Conservation (phyloP, 2,329 filamentous ascomycete species). For the Talaromyces sp. region DNA sequence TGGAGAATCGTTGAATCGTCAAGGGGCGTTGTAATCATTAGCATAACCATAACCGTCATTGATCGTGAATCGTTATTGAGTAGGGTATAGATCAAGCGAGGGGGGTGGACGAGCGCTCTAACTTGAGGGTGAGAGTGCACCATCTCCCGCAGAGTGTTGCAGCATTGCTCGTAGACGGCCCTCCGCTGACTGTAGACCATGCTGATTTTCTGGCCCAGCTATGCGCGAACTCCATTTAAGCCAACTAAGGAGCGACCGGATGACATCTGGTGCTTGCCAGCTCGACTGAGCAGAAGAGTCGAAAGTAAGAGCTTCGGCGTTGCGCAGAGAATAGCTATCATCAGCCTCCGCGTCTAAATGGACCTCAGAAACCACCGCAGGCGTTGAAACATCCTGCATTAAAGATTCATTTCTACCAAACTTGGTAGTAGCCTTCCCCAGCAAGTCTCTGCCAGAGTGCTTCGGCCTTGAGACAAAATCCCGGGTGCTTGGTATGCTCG, state of each 20-base stretch:
- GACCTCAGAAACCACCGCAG: constrained; percentile 44
- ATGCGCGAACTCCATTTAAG: constrained; percentile 30
- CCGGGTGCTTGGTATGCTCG: constrained; percentile 22
- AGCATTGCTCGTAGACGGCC: constrained; percentile 40
- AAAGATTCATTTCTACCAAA: constrained; percentile 10
- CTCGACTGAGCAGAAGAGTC: not conserved
- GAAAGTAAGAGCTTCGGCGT: not conserved
- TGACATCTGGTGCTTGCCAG: constrained; percentile 27
- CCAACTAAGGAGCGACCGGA: constrained; percentile 42
- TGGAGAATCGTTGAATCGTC: not conserved
- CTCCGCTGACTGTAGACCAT: constrained; percentile 38
- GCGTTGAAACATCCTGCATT: constrained; percentile 33
- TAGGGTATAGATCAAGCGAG: not conserved
- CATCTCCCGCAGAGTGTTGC: constrained; percentile 19
- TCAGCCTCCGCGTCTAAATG: constrained; percentile 41
- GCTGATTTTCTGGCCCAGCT: constrained; percentile 18
- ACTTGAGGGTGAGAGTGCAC: not conserved
- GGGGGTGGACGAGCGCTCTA: not conserved
- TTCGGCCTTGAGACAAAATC: constrained; percentile 33
- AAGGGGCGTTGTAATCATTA: constrained; percentile 6
- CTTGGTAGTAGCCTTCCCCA: constrained; percentile 24
- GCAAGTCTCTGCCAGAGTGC: constrained; percentile 32
- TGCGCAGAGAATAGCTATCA: not conserved
- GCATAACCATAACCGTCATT: constrained; percentile 15
- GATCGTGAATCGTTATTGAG: constrained; percentile 3